A percentile compares a stretch with the other conserved stretches of the same genome.
These are phyloP conservation scores for Pleurostoma richardsiae DNA, from an alignment of 2,329 filamentous ascomycete genomes.

Conservation along the genomic window DNA sequence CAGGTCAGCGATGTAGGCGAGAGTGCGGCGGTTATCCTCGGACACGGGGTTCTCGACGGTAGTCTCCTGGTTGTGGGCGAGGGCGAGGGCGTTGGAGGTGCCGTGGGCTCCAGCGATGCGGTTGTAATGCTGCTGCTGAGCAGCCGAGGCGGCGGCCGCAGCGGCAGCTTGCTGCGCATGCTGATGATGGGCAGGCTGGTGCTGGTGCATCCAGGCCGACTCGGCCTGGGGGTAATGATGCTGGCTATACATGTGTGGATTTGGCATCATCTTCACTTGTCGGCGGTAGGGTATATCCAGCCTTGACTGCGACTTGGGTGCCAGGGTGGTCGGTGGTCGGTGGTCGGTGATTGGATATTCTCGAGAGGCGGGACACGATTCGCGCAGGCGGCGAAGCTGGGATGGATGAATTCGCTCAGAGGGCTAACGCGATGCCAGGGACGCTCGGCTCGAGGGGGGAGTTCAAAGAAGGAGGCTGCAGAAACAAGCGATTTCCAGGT, in stretches of 20 bases:
- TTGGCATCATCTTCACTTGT: conserved; percentile 51
- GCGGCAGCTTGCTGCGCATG: conserved; percentile 49
- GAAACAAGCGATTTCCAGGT: not conserved
- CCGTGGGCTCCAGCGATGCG: conserved; percentile 66
- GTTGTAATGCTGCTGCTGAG: conserved; percentile 62
- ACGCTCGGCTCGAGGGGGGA: not conserved
- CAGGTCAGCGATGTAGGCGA: conserved; percentile 87
- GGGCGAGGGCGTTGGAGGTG: conserved; percentile 37
- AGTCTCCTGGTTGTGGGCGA: conserved; percentile 47
- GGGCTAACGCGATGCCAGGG: not conserved
- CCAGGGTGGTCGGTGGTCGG: not conserved
- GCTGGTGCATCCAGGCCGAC: conserved; percentile 64
- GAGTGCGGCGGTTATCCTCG: conserved; percentile 89
- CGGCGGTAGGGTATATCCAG: not conserved
- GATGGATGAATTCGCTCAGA: not conserved
- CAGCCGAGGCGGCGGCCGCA: conserved; percentile 46
- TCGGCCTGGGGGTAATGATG: conserved; percentile 62
- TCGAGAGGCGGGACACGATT: not conserved
- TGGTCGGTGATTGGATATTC: not conserved
- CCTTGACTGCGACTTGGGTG: too few species aligned
- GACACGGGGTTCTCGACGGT: conserved; percentile 63
- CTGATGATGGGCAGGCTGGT: conserved; percentile 50
- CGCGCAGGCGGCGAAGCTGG: not conserved
- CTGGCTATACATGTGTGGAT: conserved; percentile 62
- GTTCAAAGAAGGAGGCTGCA: not conserved